Conservation (phyloP, 305 asterid species). For the Solanum aculeatissimum region DNA sequence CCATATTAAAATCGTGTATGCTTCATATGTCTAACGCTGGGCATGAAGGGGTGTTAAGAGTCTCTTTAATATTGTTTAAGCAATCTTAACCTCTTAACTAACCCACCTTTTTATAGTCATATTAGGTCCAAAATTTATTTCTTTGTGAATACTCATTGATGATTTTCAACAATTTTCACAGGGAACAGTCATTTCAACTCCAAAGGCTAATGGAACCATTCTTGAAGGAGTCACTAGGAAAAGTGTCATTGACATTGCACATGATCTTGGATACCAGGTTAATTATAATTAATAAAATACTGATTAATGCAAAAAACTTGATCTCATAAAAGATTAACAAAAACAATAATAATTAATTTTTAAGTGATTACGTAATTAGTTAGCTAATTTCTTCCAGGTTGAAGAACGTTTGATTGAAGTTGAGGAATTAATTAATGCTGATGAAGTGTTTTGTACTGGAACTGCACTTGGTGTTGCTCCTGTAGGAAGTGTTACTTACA, state of each 20-base stretch:
- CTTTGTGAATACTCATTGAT: too few species aligned
- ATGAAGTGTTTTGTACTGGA: conserved; percentile 89
- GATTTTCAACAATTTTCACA: neutral
- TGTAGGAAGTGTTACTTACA: conserved; percentile 61
- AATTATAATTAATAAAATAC: neutral
- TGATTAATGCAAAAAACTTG: neutral
- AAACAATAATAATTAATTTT: neutral
- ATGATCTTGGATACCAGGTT: conserved; percentile 56
- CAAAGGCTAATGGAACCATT: conserved; percentile 50
- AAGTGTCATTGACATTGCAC: conserved; percentile 67
- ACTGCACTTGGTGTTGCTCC: conserved; percentile 80
- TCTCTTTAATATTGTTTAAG: too few species aligned
- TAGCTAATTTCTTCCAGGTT: conserved; percentile 5
- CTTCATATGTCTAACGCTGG: too few species aligned
- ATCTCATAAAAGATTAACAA: neutral
- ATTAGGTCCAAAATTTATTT: too few species aligned
- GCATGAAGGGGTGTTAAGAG: too few species aligned
- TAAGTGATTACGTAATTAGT: neutral
- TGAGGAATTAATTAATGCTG: conserved; percentile 53
- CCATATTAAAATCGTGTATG: too few species aligned
- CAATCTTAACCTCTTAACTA: too few species aligned
- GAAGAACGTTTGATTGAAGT: conserved; percentile 53
- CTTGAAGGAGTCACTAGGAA: conserved; percentile 71
- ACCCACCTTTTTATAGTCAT: too few species aligned
- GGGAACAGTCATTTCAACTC: conserved; percentile 68